A percentile compares a stretch with the other conserved stretches of the same genome.
Evolutionary conservation across 192 early-diverging fungal species (phyloP).

Genomic region (Umbelopsis sp.): DNA sequence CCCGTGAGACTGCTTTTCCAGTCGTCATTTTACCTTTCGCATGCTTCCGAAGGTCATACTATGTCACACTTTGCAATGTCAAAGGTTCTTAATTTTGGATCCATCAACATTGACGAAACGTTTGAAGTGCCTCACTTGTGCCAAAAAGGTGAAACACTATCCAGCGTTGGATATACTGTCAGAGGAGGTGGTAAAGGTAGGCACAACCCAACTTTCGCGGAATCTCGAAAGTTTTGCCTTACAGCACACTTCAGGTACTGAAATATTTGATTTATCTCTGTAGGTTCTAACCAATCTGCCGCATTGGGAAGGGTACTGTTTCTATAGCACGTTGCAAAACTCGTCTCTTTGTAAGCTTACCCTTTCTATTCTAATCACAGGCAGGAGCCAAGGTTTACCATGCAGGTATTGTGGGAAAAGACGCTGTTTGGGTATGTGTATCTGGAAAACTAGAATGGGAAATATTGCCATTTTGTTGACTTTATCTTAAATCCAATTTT

Average conservation of each 20-base stretch:
- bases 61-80: slow-evolving; percentile 12
- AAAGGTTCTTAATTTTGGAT: slow-evolving; percentile 68
- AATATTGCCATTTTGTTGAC: background rate
- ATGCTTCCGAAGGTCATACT: background rate
- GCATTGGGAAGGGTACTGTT: slow-evolving; percentile 69
- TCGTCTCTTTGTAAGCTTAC: too few species aligned
- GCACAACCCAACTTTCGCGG: background rate
- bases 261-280: background rate
- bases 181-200: slow-evolving; percentile 73
- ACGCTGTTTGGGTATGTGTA: slow-evolving; percentile 69
- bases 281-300: slow-evolving; percentile 88
- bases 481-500: background rate
- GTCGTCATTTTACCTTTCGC: background rate
- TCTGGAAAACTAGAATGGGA: background rate
- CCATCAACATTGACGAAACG: slow-evolving; percentile 81
- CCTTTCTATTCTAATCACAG: slow-evolving; percentile 21
- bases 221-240: background rate
- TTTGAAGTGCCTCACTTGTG: slow-evolving; percentile 76
- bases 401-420: slow-evolving; percentile 80
- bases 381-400: slow-evolving; percentile 70
- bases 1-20: slow-evolving; percentile 6
- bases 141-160: slow-evolving; percentile 48
- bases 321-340: background rate
- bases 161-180: slow-evolving; percentile 50
- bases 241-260: background rate